Evolutionary conservation across 495 filamentous ascomycete genomes (phyloP), one percentile per base, ranked within the genome.

Genomic region (Podospora didyma): DNA sequence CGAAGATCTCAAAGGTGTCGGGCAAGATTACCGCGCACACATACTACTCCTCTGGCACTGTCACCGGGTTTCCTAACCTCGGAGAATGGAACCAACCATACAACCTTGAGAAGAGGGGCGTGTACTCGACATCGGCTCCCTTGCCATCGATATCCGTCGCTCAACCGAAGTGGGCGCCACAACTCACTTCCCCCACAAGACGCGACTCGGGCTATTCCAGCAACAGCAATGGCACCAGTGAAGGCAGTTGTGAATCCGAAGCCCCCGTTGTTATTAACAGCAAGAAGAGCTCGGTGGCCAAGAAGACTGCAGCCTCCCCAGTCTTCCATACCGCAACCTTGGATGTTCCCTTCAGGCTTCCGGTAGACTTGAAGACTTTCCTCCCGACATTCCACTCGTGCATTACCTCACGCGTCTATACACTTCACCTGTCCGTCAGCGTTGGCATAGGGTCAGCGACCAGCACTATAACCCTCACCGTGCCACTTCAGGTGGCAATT

Each of bases 331-430:
- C 82, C 2, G 78, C 90, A 1, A 75, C 74, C 4, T 64, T 97
- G 9, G 66, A 87, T 7, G 82, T 96, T 7, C 92, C 94, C 0
- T 73, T 98, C 67, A 75, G 80, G 0, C 75, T 96, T 1, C 91
- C 94, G 0, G 73, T 70, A 10, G 62, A 69, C 19, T 83, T 81
- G 61, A 89, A 86, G 58, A 75, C 83, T 2, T 91, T 92, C 71
- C 71, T 94, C 24, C 95, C 94, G 0, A 92, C 90, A 17, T 98
- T 97, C 74, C 86, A 94, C 72, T 83, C 85, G 52, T 98, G 94
- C 71, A 81, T 96, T 62, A 75, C 88, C 26, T 88, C 87, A 16
- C 86, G 94, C 56, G 73, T 86, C 22, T 97, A 98, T 73, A 74
- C 79, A 9, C 77, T 97, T 20, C 85, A 88, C 42, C 72, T 97